Evolutionary conservation across 139 green algal species (phyloP).

Genomic region (Desmodesmus armatus): DNA sequence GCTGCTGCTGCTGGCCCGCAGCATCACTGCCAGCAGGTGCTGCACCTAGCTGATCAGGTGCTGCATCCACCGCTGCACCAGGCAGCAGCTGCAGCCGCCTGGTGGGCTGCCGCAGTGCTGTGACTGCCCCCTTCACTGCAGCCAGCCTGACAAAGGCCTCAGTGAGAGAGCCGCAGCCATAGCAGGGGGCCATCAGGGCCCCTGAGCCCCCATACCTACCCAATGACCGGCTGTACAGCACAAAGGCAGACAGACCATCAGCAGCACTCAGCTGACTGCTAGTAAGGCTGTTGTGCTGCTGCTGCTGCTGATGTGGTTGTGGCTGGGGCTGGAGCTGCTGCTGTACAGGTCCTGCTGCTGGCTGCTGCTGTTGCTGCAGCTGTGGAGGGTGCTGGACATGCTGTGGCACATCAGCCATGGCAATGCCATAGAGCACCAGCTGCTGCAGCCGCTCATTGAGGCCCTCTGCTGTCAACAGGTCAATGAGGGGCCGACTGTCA

Average conservation of each 20-base stretch:
- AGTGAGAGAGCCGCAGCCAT: conserved; percentile 74
- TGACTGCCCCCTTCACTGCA: conserved; percentile 65
- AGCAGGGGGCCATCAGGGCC: conserved; percentile 77
- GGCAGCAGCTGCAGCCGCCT: conserved; percentile 37
- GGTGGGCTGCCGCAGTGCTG: conserved; percentile 59
- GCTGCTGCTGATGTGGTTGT: background rate
- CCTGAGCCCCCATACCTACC: conserved; percentile 52
- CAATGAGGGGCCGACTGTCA: conserved; percentile 31
- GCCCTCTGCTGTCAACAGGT: conserved; percentile 47
- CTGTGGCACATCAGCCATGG: conserved; percentile 51
- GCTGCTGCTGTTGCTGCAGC: conserved; percentile 19
- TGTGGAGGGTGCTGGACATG: no score
- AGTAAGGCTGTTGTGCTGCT: background rate
- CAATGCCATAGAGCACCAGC: conserved; percentile 75
- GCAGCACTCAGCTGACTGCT: conserved; percentile 43
- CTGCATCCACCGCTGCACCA: background rate
- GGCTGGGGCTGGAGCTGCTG: conserved; percentile 18
- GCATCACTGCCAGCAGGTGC: background rate
- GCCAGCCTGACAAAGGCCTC: conserved; percentile 63
- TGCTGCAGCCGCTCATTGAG: conserved; percentile 64
- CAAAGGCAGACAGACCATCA: conserved; percentile 53
- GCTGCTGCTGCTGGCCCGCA: background rate
- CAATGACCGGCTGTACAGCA: conserved; percentile 62
- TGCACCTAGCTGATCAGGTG: background rate
- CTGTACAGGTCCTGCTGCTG: background rate